Evolutionary conservation across 192 early-diverging fungal genomes (phyloP), one percentile per base, ranked within the genome.

Genomic region (Lunasporangiospora selenospora): DNA sequence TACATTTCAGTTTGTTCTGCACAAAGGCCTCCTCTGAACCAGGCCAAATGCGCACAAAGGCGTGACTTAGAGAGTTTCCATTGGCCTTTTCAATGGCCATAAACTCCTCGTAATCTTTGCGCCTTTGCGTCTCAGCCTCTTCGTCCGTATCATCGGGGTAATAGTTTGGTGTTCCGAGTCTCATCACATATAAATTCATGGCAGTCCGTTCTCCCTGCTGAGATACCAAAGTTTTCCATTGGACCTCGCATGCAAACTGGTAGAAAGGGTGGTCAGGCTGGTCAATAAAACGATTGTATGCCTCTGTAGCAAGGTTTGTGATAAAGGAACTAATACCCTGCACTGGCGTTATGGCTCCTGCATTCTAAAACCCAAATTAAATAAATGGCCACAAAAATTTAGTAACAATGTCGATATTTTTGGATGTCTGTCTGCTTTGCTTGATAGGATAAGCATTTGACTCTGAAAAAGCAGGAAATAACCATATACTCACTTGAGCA

Each of bases 321-420:
- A 73, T 10, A 26, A 73, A 73, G 5, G 29, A 12, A 27, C 48
- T 44, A 19, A 73, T 63, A 15, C 41, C 47, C 6, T 21, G 38
- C 11, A 63, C 60, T 16, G 69, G 60, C 4, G 69, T 63, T 15
- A 73, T 48, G 4, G 69, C 69, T 27, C 60, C 53, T 26, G 60
- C 37, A 34, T 73, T 73, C 69, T 73, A 73, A 30, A 16, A 26
- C 0, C 2, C 9, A n/a, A n/a, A n/a, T n/a, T n/a, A n/a, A n/a
- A n/a, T n/a, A n/a, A n/a, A n/a, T n/a, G n/a, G n/a, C n/a, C n/a
- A n/a, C n/a, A n/a, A n/a, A n/a, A n/a, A n/a, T n/a, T n/a, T n/a
- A n/a, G n/a, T n/a, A n/a, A n/a, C n/a, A n/a, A n/a, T n/a, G n/a
- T n/a, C n/a, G n/a, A n/a, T n/a, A n/a, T n/a, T n/a, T n/a, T n/a